Evolutionary conservation across 2,329 filamentous ascomycete species (phyloP).

Genomic region (Colletotrichum salicis): DNA sequence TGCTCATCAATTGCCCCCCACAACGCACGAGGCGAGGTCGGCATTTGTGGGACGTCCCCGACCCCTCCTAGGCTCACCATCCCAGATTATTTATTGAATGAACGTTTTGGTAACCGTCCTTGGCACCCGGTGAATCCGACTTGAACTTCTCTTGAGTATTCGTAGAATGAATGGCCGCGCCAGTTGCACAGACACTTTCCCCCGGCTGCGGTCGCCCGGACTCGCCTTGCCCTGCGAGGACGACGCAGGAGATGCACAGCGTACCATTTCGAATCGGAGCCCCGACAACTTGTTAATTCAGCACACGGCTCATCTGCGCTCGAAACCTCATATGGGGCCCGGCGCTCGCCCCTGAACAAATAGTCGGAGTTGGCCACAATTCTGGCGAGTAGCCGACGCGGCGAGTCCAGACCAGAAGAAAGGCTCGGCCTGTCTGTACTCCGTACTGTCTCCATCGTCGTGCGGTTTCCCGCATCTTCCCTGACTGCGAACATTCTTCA

Average conservation of each 20-base stretch:
- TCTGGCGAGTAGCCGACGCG: not conserved
- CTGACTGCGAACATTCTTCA: not conserved
- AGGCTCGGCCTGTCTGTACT: not conserved
- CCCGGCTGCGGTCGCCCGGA: slow-evolving; percentile 9
- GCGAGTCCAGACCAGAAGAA: not conserved
- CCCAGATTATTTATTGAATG: not conserved
- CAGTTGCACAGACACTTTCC: slow-evolving; percentile 17
- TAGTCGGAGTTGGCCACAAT: not conserved
- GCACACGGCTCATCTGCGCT: slow-evolving; percentile 29
- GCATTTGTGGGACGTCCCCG: slow-evolving; percentile 6
- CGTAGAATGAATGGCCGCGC: not conserved
- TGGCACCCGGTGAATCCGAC: slow-evolving; percentile 24
- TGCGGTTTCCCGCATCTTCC: not conserved
- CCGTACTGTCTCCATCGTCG: not conserved
- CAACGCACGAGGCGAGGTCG: slow-evolving; percentile 15
- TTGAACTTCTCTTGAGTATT: not conserved
- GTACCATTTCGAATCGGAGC: slow-evolving; percentile 8
- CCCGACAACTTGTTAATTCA: slow-evolving; percentile 23
- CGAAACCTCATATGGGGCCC: slow-evolving; percentile 10
- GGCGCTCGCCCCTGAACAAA: not conserved
- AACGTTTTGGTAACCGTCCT: slow-evolving; percentile 14
- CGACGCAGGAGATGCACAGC: not conserved
- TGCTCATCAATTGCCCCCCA: not conserved
- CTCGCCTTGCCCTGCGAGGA: slow-evolving; percentile 4
- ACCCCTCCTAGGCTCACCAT: not conserved